Conservation (phyloP, 1,284 basidiomycete species). For the Schizopora paradoxa region DNA sequence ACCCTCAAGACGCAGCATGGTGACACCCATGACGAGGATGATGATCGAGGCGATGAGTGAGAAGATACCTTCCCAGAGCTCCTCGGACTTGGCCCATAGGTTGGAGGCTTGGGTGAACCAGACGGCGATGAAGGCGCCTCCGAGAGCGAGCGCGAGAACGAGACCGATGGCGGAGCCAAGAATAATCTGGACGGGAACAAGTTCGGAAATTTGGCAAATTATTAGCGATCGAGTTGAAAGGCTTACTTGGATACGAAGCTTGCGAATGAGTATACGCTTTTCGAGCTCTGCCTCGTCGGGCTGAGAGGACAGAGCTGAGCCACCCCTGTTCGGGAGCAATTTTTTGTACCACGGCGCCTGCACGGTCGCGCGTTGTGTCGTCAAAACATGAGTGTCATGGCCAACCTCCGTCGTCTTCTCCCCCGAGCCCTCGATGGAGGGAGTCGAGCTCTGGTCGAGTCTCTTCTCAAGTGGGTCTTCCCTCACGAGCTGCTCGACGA, state of each 20-base stretch:
- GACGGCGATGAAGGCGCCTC: slow-evolving; percentile 71
- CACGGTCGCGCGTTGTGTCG: slow-evolving; percentile 18
- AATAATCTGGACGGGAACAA: slow-evolving; percentile 78
- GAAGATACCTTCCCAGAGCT: slow-evolving; percentile 75
- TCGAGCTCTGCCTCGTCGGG: slow-evolving; percentile 21
- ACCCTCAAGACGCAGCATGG: slow-evolving; percentile 69
- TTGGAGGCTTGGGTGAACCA: slow-evolving; percentile 77
- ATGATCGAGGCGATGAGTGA: slow-evolving; percentile 75
- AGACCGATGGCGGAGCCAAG: slow-evolving; percentile 74
- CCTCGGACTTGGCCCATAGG: slow-evolving; percentile 71
- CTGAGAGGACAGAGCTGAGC: no score
- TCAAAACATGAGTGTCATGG: slow-evolving; percentile 5
- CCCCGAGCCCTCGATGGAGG: slow-evolving; percentile 21
- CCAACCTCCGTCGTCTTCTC: slow-evolving; percentile 6
- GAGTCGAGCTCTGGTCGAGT: no score
- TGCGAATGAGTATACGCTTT: slow-evolving; percentile 44
- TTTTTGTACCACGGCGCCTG: slow-evolving; percentile 26
- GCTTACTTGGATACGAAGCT: slow-evolving; percentile 57
- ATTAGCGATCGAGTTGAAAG: not conserved
- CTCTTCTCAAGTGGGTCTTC: slow-evolving; percentile 30
- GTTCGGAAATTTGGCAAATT: not conserved
- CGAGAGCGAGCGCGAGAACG: slow-evolving; percentile 70
- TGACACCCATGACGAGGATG: slow-evolving; percentile 78
- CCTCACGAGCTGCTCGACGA: slow-evolving; percentile 74
- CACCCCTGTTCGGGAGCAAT: slow-evolving; percentile 26